phyloP scores from a whole-genome alignment of 2,329 filamentous ascomycete genomes.

The Onygenales sp. region DNA sequence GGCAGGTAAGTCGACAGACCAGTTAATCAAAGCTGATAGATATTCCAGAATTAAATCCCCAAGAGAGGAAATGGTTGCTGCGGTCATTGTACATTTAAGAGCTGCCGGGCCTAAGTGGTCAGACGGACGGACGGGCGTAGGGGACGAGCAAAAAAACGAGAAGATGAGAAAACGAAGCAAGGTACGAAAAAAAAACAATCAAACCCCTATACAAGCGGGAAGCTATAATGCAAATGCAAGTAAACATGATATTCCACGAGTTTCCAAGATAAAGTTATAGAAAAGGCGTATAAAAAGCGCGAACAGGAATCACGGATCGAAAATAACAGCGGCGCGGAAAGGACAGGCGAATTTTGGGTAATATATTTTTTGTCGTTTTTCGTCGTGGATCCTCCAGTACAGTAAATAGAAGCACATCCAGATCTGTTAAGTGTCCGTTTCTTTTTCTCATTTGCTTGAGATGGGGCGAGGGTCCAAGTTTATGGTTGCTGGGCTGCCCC shows the following conservation, averaged over 20 bases:
- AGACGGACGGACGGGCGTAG: conserved; percentile 1
- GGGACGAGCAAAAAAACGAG: not conserved
- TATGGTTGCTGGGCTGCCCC: conserved; percentile 29
- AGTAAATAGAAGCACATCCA: not conserved
- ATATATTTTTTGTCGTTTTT: not conserved
- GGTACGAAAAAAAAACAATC: conserved; percentile 4
- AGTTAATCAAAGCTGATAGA: too few species aligned
- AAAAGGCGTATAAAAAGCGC: not conserved
- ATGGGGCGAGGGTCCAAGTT: not conserved
- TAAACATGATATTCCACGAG: conserved; percentile 4
- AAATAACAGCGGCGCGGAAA: not conserved
- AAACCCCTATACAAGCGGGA: conserved; percentile 5
- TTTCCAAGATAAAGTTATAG: not conserved
- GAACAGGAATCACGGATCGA: conserved; percentile 10
- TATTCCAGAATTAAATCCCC: not conserved
- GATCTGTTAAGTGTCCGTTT: not conserved
- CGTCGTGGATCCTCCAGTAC: conserved; percentile 1
- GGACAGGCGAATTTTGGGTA: not conserved
- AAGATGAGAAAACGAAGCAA: conserved; percentile 3
- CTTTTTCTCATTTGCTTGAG: not conserved
- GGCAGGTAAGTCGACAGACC: too few species aligned
- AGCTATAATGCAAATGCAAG: conserved; percentile 8
- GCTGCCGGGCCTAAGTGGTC: too few species aligned
- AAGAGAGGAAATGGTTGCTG: not conserved
- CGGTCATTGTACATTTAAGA: too few species aligned